Base-by-base conservation (phyloP, 306 rosid genomes). In the Phaseolus lunatus region DNA sequence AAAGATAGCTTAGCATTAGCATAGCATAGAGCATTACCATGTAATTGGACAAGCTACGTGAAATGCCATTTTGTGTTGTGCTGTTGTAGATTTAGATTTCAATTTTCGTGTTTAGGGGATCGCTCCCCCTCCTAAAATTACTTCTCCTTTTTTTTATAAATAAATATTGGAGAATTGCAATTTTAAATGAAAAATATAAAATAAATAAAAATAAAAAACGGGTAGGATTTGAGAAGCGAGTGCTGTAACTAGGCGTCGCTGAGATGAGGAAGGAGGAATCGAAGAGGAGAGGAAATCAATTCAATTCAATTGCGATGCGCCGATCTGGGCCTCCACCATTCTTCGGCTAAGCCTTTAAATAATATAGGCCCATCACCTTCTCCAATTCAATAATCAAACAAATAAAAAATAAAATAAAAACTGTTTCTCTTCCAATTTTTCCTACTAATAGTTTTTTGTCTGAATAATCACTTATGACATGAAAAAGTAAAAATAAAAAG, bases 31-130 rank as follows among this genome's bases (percentile, higher is more conserved):
- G 61, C 67, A 71, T 70, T 77, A 82, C 86, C 80, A 78, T 65
- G 86, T 82, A 82, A 82, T 82, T 82, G 86, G 86, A 59, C 86
- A 82, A 72, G 86, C 86, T 45, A 82, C 72, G 83, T 82, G 86
- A 82, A 82, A 82, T 82, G 86, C 83, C 86, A 82, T 82, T 39
- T 76, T 72, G 76, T 77, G 67, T 78, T 70, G 70, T 19, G 76
- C 2, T 58, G 69, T 54, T 74, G 79, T 68, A 62, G 76, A 72
- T 72, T 82, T 72, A 73, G 82, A 82, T 77, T 82, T 82, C 85
- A 82, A 82, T 82, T 82, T 82, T 82, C 73, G 70, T 44, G 49
- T 45, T 77, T 72, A 77, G 82, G 82, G 82, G 83, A 82, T 82
- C 76, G 79, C 65, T 66, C 75, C 70, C 63, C 76, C 58, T 53